Conservation (phyloP, 2,329 filamentous ascomycete species). For the Talaromyces sp. region DNA sequence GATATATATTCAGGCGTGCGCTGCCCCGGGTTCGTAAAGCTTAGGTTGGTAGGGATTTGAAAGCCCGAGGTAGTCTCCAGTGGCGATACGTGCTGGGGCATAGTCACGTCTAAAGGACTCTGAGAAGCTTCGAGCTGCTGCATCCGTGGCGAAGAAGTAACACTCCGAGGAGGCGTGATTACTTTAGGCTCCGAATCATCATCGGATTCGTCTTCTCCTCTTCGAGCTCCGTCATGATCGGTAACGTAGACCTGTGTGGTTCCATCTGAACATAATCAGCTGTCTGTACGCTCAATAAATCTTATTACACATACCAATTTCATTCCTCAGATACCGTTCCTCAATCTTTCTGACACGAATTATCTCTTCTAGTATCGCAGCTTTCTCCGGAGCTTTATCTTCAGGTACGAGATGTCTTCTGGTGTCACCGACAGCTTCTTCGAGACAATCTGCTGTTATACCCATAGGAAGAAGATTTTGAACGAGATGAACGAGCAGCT, state of each 20-base stretch:
- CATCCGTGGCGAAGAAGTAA: neutral
- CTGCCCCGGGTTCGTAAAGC: conserved; percentile 27
- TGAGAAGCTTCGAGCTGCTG: conserved; percentile 23
- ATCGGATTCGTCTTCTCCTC: conserved; percentile 28
- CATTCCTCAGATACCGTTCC: conserved; percentile 40
- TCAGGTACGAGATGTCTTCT: conserved; percentile 37
- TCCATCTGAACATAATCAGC: conserved; percentile 25
- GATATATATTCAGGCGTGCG: conserved; percentile 22
- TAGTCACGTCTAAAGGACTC: conserved; percentile 25
- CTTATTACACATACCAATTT: conserved; percentile 36
- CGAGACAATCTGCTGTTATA: conserved; percentile 39
- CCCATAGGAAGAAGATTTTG: conserved; percentile 35
- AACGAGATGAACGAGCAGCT: conserved; percentile 41
- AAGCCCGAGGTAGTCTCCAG: conserved; percentile 27
- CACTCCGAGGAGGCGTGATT: conserved; percentile 9
- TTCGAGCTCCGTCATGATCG: conserved; percentile 35
- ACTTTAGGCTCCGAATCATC: conserved; percentile 27
- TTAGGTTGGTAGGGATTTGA: conserved; percentile 29
- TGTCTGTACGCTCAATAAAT: neutral
- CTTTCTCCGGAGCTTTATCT: conserved; percentile 23
- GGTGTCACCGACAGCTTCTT: conserved; percentile 39
- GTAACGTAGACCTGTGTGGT: conserved; percentile 37
- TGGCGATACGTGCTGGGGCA: conserved; percentile 22
- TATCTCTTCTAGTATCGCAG: conserved; percentile 41
- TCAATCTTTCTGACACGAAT: conserved; percentile 40